These are phyloP conservation scores for Suillus subaureus DNA, from an alignment of 768 basidiomycete genomes.

Conservation along the genomic window DNA sequence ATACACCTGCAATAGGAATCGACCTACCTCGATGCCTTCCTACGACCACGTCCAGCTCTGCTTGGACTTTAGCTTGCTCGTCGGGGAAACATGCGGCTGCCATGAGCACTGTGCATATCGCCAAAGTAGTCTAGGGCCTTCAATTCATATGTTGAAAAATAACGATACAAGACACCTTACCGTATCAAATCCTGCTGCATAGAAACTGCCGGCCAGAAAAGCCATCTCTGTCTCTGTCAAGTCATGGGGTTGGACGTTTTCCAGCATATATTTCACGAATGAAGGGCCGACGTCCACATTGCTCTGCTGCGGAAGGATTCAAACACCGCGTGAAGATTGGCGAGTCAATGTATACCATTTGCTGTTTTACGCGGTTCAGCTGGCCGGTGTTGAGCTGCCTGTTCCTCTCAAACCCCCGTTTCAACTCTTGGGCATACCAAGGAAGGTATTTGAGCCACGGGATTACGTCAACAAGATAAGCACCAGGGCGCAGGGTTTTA, in stretches of 20 bases:
- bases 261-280: neutral
- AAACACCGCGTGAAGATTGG: neutral
- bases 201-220: neutral
- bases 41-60: conserved; percentile 54
- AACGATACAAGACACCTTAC: neutral
- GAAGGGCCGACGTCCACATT: neutral
- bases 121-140: neutral
- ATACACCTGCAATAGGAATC: neutral
- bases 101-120: neutral
- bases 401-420: neutral
- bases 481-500: neutral
- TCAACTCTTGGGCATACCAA: neutral
- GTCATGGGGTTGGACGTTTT: neutral
- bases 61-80: conserved; percentile 50
- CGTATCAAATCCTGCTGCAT: conserved; percentile 2
- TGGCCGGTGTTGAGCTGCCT: neutral
- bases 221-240: neutral
- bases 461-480: neutral
- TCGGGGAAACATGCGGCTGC: conserved; percentile 32
- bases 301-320: neutral
- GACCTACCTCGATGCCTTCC: neutral
- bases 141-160: neutral
- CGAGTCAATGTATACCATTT: neutral
- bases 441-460: conserved; percentile 2
- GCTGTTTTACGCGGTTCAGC: neutral